These are phyloP conservation scores for Kluyveromyces lactis DNA, from an alignment of 805 yeast species.

Conservation along the genomic window DNA sequence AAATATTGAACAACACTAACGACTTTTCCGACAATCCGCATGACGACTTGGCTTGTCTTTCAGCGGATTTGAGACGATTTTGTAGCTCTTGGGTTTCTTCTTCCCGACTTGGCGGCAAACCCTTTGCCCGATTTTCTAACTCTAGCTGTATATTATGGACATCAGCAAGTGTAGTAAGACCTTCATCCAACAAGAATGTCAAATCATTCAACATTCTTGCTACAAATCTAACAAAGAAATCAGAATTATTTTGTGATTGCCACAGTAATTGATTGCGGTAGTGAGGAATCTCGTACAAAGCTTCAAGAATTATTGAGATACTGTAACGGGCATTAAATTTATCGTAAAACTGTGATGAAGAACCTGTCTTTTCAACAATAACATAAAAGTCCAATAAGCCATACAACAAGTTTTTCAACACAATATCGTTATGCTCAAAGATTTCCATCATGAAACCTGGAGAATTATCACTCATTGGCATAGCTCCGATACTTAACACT, in stretches of 20 bases:
- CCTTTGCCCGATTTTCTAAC: constrained; percentile 37
- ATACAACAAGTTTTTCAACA: constrained; percentile 60
- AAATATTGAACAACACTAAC: constrained; percentile 65
- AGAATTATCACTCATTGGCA: constrained; percentile 43
- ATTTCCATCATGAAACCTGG: constrained; percentile 70
- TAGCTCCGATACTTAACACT: constrained; percentile 65
- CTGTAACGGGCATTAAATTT: constrained; percentile 87
- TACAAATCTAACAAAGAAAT: constrained; percentile 83
- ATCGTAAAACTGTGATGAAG: constrained; percentile 91
- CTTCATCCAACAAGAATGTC: constrained; percentile 85
- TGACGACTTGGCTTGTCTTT: constrained; percentile 70
- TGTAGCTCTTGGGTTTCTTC: constrained; percentile 58
- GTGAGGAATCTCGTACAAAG: constrained; percentile 66
- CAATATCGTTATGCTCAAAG: constrained; percentile 55
- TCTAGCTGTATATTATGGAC: constrained; percentile 74
- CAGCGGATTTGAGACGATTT: constrained; percentile 51
- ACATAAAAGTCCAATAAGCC: constrained; percentile 86
- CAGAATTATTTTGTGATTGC: constrained; percentile 61
- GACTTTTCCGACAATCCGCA: constrained; percentile 81
- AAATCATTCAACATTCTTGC: constrained; percentile 94
- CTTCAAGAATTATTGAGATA: constrained; percentile 74
- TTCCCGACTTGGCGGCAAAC: constrained; percentile 30
- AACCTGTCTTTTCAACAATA: constrained; percentile 92
- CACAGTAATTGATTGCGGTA: constrained; percentile 62
- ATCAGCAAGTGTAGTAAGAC: constrained; percentile 66